Base-by-base conservation (phyloP, 225 moss, liverwort and hornwort species). In the Antitrichia curtipendula region DNA sequence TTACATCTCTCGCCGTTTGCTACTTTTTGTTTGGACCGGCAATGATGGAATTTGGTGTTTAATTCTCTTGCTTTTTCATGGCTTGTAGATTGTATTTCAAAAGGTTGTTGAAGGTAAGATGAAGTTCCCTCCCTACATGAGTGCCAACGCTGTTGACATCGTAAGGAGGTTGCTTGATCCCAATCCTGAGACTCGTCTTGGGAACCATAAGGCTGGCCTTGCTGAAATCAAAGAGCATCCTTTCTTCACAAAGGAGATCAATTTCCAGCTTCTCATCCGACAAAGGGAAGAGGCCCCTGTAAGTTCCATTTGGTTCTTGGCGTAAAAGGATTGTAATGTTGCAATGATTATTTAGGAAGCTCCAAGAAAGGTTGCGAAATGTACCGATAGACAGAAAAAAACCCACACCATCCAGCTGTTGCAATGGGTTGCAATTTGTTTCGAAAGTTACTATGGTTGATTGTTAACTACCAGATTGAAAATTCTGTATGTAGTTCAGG, bases 211-310 rank as follows among this genome's bases (percentile, higher is more conserved):
- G 40, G 83, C 90, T 77, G 98, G 98, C 32, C 82, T 93, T 65
- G 82, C 77, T 56, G 97, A 96, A 88, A 92, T 98, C 69, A 96
- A 95, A 86, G 97, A 98, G 69, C 98, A 98, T 82, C 93, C 94
- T 54, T 98, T 98, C 91, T 98, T 98, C 81, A 95, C 92, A 4
- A 92, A 91, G 62, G 96, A 96, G 87, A 97, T 98, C 41, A 96
- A 96, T 82, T 98, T 98, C 64, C 96, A 98, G 34, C 95, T 98
- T 70, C 95, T 98, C 53, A 91, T 95, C 22, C 95, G 94, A 54
- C 95, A 97, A 87, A 95, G 95, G 70, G 97, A 98, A 92, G 98
- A 98, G 84, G 94, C 98, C 34, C 98, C 98, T 34, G 98, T 98
- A 90, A 90, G 62, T 75, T 53, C 29, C 43, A 18, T 50, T 21